Conservation (phyloP, 129 eudicot species). For the Centaurea solstitialis region DNA sequence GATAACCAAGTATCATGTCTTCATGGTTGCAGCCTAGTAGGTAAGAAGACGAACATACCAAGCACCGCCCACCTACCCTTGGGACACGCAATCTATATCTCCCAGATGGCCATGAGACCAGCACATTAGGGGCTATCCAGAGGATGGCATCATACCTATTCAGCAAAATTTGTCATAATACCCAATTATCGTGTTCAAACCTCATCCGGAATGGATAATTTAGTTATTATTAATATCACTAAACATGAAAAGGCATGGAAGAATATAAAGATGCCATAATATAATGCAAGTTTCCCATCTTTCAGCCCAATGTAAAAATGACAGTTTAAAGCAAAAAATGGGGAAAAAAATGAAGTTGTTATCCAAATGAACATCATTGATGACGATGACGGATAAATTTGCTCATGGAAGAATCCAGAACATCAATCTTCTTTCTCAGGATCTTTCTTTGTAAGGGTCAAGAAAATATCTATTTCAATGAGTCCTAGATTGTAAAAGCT, state of each 20-base stretch:
- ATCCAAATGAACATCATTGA: conserved; percentile 43
- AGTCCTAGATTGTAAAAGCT: not conserved
- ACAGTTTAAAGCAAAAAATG: not conserved
- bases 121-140: not conserved
- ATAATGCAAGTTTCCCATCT: not conserved
- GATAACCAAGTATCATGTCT: not conserved
- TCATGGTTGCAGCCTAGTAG: not conserved
- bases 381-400: conserved; percentile 47
- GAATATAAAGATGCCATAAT: not conserved
- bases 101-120: not conserved
- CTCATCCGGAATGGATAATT: not conserved
- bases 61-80: not conserved
- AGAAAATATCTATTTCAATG: conserved; percentile 30
- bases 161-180: not conserved
- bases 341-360: not conserved
- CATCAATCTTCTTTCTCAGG: conserved; percentile 72
- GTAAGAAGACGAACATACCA: not conserved
- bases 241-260: not conserved
- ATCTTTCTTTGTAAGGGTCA: conserved; percentile 59
- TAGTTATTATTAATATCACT: not conserved
- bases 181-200: not conserved
- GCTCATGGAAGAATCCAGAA: conserved; percentile 80
- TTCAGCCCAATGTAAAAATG: not conserved
- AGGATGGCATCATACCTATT: not conserved
- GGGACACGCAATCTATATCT: not conserved